Base-by-base conservation (phyloP, 805 yeast species). In the Pachysolen tannophilus region DNA sequence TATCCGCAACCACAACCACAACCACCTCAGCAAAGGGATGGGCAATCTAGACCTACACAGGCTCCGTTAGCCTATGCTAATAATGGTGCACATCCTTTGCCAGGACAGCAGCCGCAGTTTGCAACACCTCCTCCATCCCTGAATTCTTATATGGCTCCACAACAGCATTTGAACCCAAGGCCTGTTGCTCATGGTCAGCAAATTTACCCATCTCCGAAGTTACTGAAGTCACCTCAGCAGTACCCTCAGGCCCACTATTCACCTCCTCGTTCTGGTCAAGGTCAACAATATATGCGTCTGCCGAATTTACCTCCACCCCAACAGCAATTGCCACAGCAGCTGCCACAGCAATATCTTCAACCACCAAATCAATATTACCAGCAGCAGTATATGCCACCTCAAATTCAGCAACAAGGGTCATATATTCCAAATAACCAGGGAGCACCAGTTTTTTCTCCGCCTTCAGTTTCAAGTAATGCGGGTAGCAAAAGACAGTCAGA, bases 371-470 rank as follows among this genome's bases (percentile, higher is more conserved):
- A 19, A 15, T 34, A 34, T 19, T 28, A 28, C 19, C 37, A 26
- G 13, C 38, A 30, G 25, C 25, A 27, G 8, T 23, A 27, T 7
- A 8, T 11, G 8, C 21, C 36, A 20, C 36, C 31, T n/a, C 31
- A 15, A 21, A 27, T 14, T 13, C 23, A 20, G 7, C 36, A 26
- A 13, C 30, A 20, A 8, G 35, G 35, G 7, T 26, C 30, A 7
- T 18, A 30, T 19, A 26, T 30, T 3, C 35, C 35, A n/a, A 30
- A 33, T 19, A n/a, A n/a, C n/a, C 38, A 20, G 18, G 26, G 29
- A 7, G n/a, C 33, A 14, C 23, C 33, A 8, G 34, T 26, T 13
- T 17, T 27, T 8, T 30, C n/a, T n/a, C n/a, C n/a, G n/a, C n/a
- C n/a, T n/a, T n/a, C n/a, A n/a, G n/a, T n/a, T n/a, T n/a, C n/a